phyloP scores from a whole-genome alignment of 2,329 filamentous ascomycete genomes.

The Penicillium olsonii region DNA sequence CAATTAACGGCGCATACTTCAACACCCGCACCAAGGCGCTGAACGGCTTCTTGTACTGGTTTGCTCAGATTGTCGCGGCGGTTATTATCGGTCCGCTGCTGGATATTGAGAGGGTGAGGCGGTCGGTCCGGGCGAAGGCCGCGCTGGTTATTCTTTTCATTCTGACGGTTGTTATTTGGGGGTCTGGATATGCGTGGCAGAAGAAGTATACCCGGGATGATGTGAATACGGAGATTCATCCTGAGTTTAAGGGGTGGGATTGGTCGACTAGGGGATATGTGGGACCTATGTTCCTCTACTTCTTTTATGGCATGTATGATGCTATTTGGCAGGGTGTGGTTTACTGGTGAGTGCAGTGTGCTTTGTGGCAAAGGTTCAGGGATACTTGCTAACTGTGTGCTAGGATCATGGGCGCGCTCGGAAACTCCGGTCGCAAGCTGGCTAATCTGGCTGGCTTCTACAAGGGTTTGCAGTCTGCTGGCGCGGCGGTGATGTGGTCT shows the following conservation, averaged over 20 bases:
- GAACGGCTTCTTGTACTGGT: constrained; percentile 74
- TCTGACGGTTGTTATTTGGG: constrained; percentile 76
- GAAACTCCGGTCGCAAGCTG: constrained; percentile 85
- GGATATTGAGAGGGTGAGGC: constrained; percentile 60
- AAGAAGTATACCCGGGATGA: constrained; percentile 55
- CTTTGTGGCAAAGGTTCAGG: no score
- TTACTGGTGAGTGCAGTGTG: constrained; percentile 66
- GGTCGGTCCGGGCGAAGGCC: constrained; percentile 65
- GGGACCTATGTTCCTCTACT: constrained; percentile 81
- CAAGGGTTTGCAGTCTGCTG: constrained; percentile 82
- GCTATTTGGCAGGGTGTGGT: constrained; percentile 84
- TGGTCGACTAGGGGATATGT: constrained; percentile 69
- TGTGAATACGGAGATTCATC: constrained; percentile 6
- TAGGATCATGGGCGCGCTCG: constrained; percentile 85
- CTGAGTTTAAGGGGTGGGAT: constrained; percentile 48
- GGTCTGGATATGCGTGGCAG: constrained; percentile 76
- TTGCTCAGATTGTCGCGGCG: constrained; percentile 74
- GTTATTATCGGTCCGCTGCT: constrained; percentile 70
- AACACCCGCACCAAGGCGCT: constrained; percentile 71
- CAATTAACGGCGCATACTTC: constrained; percentile 68
- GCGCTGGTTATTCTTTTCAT: constrained; percentile 62
- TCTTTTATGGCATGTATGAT: constrained; percentile 86
- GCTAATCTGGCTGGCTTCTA: constrained; percentile 89
- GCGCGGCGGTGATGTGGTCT: constrained; percentile 62
- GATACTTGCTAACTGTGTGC: background rate